A percentile compares a stretch with the other conserved stretches of the same genome.
Conservation (phyloP, 1,139 yeast species). For the Lodderomyces metapsilosis region DNA sequence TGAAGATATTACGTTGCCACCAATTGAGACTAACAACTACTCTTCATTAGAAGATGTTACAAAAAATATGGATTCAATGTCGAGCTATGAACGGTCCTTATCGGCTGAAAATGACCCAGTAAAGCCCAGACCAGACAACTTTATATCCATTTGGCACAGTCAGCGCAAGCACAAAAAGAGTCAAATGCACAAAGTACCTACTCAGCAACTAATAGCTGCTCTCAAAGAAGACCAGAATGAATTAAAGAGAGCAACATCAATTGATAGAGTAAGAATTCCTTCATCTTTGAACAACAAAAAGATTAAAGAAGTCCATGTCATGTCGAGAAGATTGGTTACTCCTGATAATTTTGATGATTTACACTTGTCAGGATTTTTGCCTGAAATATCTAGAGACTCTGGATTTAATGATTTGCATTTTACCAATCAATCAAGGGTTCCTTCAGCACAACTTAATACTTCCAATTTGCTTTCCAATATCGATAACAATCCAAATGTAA, state of each 20-base stretch:
- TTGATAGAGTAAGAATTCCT: constrained; percentile 19
- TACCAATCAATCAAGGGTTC: constrained; percentile 19
- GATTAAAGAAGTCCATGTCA: constrained; percentile 45
- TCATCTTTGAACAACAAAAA: constrained; percentile 26
- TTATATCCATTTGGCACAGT: constrained; percentile 45
- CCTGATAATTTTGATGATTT: constrained; percentile 35
- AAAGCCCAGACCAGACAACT: constrained; percentile 24
- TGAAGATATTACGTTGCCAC: constrained; percentile 38
- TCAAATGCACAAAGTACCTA: constrained; percentile 14
- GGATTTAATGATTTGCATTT: constrained; percentile 41
- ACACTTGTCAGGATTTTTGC: constrained; percentile 40
- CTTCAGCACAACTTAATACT: constrained; percentile 26
- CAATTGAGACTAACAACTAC: constrained; percentile 30
- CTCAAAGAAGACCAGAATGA: constrained; percentile 5
- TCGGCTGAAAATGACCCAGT: constrained; percentile 45
- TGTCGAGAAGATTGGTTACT: constrained; percentile 42
- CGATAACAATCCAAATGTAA: constrained; percentile 18
- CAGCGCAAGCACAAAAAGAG: constrained; percentile 28
- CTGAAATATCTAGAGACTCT: constrained; percentile 49
- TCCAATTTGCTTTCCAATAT: constrained; percentile 28
- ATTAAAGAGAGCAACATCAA: constrained; percentile 3
- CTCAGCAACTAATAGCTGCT: constrained; percentile 11
- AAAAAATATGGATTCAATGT: constrained; percentile 18
- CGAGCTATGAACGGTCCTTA: constrained; percentile 39
- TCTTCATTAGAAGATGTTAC: constrained; percentile 43